These are phyloP conservation scores for Myxozyma melibiosi DNA, from an alignment of 805 yeast species.

Conservation along the genomic window DNA sequence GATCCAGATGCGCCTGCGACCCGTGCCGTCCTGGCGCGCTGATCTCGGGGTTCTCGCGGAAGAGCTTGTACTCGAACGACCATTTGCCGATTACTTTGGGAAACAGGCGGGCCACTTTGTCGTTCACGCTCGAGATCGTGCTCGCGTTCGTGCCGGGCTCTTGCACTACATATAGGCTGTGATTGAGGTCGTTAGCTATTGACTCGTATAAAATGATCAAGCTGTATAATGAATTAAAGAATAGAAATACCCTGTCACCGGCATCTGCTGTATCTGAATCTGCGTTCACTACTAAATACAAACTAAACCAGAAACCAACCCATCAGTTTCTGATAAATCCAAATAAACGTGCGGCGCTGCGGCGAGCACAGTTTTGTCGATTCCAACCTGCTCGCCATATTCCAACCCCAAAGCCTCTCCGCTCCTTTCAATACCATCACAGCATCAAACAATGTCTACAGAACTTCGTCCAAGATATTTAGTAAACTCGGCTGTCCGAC, in stretches of 20 bases:
- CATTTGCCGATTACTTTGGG: slow-evolving; percentile 66
- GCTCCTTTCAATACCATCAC: too few relatives aligned
- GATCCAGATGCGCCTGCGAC: slow-evolving; percentile 1
- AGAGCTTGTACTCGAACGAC: slow-evolving; percentile 69
- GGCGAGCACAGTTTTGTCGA: too few relatives aligned
- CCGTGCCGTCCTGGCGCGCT: slow-evolving; percentile 6
- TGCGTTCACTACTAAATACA: too few relatives aligned
- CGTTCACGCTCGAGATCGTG: slow-evolving; percentile 69
- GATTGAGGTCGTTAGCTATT: too few relatives aligned
- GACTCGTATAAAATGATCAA: too few relatives aligned
- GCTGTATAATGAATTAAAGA: background rate
- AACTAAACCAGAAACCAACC: too few relatives aligned
- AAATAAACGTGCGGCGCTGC: too few relatives aligned
- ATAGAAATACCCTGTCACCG: slow-evolving; percentile 14
- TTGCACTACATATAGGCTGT: slow-evolving; percentile 22
- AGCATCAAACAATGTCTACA: too few relatives aligned
- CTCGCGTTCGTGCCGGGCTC: slow-evolving; percentile 32
- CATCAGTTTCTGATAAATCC: too few relatives aligned
- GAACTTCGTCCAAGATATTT: background rate
- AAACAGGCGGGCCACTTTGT: slow-evolving; percentile 65
- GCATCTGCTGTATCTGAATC: too few relatives aligned
- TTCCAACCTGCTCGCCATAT: too few relatives aligned
- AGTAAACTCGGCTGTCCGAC: slow-evolving; percentile 15
- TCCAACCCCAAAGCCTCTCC: too few relatives aligned
- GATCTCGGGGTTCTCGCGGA: slow-evolving; percentile 58